Conservation (phyloP, 2,329 filamentous ascomycete species). For the Metarhizium rileyi region DNA sequence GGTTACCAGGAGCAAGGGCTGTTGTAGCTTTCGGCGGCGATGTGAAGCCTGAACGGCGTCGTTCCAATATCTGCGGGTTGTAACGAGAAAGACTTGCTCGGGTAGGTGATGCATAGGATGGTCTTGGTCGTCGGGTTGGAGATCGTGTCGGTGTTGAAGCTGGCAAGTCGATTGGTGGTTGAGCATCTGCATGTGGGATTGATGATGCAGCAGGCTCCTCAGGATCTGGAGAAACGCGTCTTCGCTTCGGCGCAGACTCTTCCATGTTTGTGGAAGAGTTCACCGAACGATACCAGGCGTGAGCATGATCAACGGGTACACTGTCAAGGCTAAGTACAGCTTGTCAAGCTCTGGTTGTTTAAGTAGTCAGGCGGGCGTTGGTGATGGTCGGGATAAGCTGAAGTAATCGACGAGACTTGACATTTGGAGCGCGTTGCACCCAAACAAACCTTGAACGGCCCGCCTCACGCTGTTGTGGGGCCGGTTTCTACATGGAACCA, state of each 20-base stretch:
- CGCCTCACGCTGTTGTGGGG: too few relatives aligned
- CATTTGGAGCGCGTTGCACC: slow-evolving; percentile 4
- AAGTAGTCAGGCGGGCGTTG: neutral
- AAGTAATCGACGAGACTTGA: neutral
- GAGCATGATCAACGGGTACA: slow-evolving; percentile 1
- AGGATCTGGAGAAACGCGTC: slow-evolving; percentile 9
- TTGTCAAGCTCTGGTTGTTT: neutral
- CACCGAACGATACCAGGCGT: neutral
- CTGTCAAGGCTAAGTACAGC: neutral
- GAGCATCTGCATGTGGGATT: neutral
- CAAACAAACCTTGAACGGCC: slow-evolving; percentile 2
- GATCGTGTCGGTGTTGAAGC: slow-evolving; percentile 5
- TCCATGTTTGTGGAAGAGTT: slow-evolving; percentile 28
- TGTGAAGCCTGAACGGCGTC: slow-evolving; percentile 29
- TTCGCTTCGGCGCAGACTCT: slow-evolving; percentile 47
- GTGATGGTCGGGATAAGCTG: neutral
- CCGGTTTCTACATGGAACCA: too few relatives aligned
- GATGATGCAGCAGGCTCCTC: neutral
- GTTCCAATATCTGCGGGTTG: slow-evolving; percentile 47
- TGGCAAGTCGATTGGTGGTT: neutral
- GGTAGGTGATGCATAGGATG: slow-evolving; percentile 59
- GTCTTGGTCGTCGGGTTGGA: slow-evolving; percentile 24
- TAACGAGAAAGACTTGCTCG: slow-evolving; percentile 52
- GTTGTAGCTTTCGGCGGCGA: slow-evolving; percentile 16
- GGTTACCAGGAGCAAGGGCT: slow-evolving; percentile 8